Conservation (phyloP, 202 grass and related monocot genomes). For the Setaria italica region DNA sequence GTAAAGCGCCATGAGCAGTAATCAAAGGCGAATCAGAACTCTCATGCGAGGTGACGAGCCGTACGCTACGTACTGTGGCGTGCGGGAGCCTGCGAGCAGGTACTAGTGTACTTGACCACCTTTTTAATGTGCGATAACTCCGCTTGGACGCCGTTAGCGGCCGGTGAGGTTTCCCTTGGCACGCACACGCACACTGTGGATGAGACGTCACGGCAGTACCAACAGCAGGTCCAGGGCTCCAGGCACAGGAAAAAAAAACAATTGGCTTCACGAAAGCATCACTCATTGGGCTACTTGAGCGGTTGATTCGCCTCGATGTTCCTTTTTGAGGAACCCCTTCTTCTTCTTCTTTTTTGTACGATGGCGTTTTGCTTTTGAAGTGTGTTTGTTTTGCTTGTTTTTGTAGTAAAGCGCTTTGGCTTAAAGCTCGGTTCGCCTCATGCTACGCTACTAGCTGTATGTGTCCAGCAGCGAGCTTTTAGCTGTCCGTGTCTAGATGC, state of each 20-base stretch:
- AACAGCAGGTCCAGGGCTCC: too few relatives aligned
- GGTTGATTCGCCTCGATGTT: not conserved
- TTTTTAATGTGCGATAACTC: slow-evolving; percentile 13
- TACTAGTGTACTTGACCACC: not conserved
- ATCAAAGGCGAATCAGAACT: not conserved
- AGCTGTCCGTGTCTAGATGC: not conserved
- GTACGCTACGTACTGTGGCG: too few relatives aligned
- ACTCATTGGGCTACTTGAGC: not conserved
- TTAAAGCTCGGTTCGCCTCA: not conserved
- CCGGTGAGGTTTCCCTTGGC: not conserved
- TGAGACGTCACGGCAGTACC: not conserved
- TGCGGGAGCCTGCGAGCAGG: not conserved
- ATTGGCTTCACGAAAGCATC: not conserved
- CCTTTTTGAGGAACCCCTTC: not conserved
- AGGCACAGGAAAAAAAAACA: not conserved
- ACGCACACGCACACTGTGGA: not conserved
- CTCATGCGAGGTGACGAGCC: not conserved
- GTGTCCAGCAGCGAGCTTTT: not conserved
- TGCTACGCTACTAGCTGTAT: not conserved
- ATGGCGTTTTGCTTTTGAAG: slow-evolving; percentile 12
- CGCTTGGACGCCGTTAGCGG: not conserved
- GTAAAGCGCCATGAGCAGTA: slow-evolving; percentile 5
- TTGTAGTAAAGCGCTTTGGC: slow-evolving; percentile 21
- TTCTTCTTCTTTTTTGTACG: not conserved
- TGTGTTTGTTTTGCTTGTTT: slow-evolving; percentile 18